Evolutionary conservation across 495 filamentous ascomycete genomes (phyloP), one percentile per base, ranked within the genome.

Genomic region (Penicillium paxilli): DNA sequence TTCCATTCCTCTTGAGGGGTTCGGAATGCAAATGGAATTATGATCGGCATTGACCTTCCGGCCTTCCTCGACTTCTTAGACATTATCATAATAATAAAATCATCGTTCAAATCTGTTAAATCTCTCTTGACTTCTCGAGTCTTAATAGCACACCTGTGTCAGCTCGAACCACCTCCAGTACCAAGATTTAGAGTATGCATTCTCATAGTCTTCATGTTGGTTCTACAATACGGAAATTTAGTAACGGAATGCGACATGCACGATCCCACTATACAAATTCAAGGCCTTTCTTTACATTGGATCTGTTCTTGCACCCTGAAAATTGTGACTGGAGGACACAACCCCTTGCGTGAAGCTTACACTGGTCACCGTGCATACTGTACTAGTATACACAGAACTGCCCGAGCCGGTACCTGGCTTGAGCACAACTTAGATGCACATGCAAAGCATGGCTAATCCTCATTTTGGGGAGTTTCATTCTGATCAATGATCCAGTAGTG

Each of bases 311-410:
- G 17, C 11, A 37, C 19, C 30, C 30, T 44, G 38, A 21, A 17
- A 7, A 7, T 17, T 44, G 20, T 35, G 10, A 49, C 38, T 38
- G 30, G 48, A 46, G 30, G 21, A 40, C 19, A 22, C 5, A 11
- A 9, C 30, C 56, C 59, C 59, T 62, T 59, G 51, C 46, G 46
- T 49, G 42, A 23, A 21, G 17, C 11, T 5, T 3, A 2, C 3
- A 23, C 22, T 28, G 46, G 38, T 48, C 38, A 24, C 41, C n/a
- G n/a, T 57, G n/a, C 21, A 19, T 10, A 22, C 16, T 19, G 12
- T 8, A 9, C 8, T 14, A 2, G n/a, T 38, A 19, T 12, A 16
- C 35, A 5, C 1, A 38, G n/a, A n/a, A 5, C 2, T 19, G 16
- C 16, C 48, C 14, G 10, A 28, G 25, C 10, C 26, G n/a, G 21